Percentiles rank a stretch among this genome's conserved stretches.
Conservation (phyloP, 306 rosid genomes). For the Luffa aegyptiaca region DNA sequence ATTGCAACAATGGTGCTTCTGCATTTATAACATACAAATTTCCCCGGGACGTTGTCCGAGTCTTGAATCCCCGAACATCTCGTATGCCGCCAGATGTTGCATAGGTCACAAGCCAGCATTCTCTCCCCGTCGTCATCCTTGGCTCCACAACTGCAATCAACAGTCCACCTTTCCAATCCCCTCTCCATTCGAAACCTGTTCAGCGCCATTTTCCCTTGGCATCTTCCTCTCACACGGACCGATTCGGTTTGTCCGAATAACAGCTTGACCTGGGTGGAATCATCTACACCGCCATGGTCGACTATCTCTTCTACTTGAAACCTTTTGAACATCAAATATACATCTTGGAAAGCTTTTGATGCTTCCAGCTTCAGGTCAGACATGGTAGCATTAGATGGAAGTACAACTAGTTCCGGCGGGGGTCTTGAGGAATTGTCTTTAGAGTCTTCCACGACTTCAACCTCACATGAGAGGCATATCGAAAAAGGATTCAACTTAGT, state of each 20-base stretch:
- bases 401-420: conserved; percentile 62
- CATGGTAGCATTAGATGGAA: conserved; percentile 48
- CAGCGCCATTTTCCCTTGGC: conserved; percentile 49
- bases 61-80: conserved; percentile 72
- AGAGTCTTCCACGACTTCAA: conserved; percentile 48
- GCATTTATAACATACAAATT: conserved; percentile 64
- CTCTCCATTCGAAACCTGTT: conserved; percentile 80
- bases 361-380: conserved; percentile 62
- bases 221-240: conserved; percentile 56
- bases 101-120: conserved; percentile 83
- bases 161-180: conserved; percentile 92
- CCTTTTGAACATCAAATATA: conserved; percentile 55
- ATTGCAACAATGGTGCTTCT: not conserved
- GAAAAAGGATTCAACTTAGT: conserved; percentile 18
- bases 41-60: conserved; percentile 53
- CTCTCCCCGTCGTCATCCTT: conserved; percentile 96
- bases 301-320: conserved; percentile 62
- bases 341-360: conserved; percentile 75
- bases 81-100: conserved; percentile 89
- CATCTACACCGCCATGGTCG: conserved; percentile 57
- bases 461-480: conserved; percentile 44
- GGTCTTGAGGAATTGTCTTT: conserved; percentile 33
- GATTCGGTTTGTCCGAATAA: conserved; percentile 40
- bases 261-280: conserved; percentile 54
- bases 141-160: conserved; percentile 85